A percentile compares a stretch with the other conserved stretches of the same genome.
phyloP scores from a whole-genome alignment of 2,329 filamentous ascomycete genomes.

The Trichoderma lentiforme region DNA sequence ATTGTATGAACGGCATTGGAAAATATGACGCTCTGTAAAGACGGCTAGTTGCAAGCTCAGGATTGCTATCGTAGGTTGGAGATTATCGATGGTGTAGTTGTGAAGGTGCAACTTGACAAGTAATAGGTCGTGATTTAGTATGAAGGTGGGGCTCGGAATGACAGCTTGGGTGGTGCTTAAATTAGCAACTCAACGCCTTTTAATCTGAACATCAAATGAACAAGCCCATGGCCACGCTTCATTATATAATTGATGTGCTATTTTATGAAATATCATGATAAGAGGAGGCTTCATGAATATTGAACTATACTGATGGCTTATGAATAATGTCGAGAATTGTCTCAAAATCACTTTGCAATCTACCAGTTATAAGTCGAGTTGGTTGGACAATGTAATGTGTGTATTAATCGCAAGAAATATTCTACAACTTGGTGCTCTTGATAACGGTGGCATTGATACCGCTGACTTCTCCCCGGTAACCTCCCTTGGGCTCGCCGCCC shows the following conservation, averaged over 20 bases:
- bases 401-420: constrained; percentile 15
- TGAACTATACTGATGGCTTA: neutral
- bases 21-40: neutral
- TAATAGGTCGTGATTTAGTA: neutral
- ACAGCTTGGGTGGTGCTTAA: neutral
- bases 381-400: neutral
- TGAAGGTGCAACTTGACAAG: neutral
- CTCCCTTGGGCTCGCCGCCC: constrained; percentile 76
- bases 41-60: neutral
- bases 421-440: constrained; percentile 88
- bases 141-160: constrained; percentile 12
- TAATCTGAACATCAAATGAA: neutral
- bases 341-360: neutral
- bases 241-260: neutral
- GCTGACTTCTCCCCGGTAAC: constrained; percentile 87
- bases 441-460: constrained; percentile 94
- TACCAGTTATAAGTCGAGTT: neutral
- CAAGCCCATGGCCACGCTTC: neutral
- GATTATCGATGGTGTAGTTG: neutral
- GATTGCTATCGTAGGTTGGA: neutral
- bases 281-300: neutral
- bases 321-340: accelerated
- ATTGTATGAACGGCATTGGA: constrained; percentile 10
- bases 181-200: neutral
- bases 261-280: neutral